phyloP scores from a whole-genome alignment of 352 stramenopile species.

The Nothophytophthora sp. region DNA sequence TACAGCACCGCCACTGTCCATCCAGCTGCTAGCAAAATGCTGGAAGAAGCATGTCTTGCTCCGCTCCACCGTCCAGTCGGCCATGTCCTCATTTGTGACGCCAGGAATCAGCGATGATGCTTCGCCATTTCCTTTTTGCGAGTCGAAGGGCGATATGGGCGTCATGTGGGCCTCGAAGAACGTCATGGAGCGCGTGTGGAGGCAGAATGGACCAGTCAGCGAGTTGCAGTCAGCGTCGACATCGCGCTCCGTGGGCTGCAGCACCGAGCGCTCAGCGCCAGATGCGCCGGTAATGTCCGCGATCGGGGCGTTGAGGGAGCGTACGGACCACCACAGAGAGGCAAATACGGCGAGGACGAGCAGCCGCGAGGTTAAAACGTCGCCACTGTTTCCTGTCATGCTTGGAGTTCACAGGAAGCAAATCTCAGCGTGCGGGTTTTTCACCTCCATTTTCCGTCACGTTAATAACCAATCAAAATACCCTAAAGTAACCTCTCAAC shows the following conservation, averaged over 20 bases:
- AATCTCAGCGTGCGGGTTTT: too few relatives aligned
- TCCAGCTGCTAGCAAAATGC: constrained; percentile 64
- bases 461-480: neutral
- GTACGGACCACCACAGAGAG: constrained; percentile 4
- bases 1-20: constrained; percentile 60
- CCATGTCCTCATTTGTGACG: neutral
- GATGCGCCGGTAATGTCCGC: neutral
- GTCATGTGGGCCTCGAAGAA: constrained; percentile 63
- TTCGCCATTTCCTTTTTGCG: constrained; percentile 18
- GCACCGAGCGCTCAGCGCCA: neutral
- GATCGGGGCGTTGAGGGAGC: neutral
- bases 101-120: constrained; percentile 6
- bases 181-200: constrained; percentile 29
- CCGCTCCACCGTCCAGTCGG: constrained; percentile 4
- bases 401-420: constrained; percentile 6
- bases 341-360: constrained; percentile 6
- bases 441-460: neutral
- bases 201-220: constrained; percentile 66
- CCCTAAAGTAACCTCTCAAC: neutral
- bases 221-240: constrained; percentile 49
- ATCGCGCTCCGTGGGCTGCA: neutral
- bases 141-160: constrained; percentile 37
- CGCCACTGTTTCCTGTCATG: constrained; percentile 2
- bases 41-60: constrained; percentile 67
- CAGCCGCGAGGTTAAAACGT: neutral